Conservation (phyloP, 2,329 filamentous ascomycete species). For the Truncatella angustata region DNA sequence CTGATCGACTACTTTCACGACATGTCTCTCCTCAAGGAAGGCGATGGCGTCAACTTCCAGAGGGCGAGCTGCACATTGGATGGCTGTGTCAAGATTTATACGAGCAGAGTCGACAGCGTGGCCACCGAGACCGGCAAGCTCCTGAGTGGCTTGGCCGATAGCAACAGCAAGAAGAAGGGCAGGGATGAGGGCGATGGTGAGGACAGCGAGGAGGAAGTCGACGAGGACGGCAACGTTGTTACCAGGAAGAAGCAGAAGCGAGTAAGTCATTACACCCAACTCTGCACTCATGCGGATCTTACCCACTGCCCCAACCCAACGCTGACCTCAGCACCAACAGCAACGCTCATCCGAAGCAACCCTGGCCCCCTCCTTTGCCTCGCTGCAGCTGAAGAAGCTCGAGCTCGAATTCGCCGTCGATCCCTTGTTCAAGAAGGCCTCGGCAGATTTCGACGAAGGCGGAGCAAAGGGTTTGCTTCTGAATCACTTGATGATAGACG, state of each 20-base stretch:
- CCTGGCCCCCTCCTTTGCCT: slow-evolving; percentile 81
- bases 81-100: slow-evolving; percentile 99
- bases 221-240: slow-evolving; percentile 57
- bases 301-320: too few species aligned
- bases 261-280: slow-evolving; percentile 56
- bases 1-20: slow-evolving; percentile 99
- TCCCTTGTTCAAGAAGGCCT: slow-evolving; percentile 98
- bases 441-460: slow-evolving; percentile 96
- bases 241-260: slow-evolving; percentile 71
- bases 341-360: slow-evolving; percentile 90
- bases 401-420: slow-evolving; percentile 96
- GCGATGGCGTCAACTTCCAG: slow-evolving; percentile 96
- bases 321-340: slow-evolving; percentile 31
- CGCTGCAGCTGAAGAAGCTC: slow-evolving; percentile 93
- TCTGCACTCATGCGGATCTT: too few species aligned
- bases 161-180: slow-evolving; percentile 70
- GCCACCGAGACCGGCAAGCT: slow-evolving; percentile 96
- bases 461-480: slow-evolving; percentile 92
- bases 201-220: slow-evolving; percentile 61
- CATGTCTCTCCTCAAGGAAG: slow-evolving; percentile 95
- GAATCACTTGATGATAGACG: slow-evolving; percentile 95
- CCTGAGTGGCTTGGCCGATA: slow-evolving; percentile 88
- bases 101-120: slow-evolving; percentile 95
- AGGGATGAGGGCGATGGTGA: slow-evolving; percentile 68
- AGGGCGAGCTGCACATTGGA: slow-evolving; percentile 97